Conservation (phyloP, 257 asterid species). For the Salvia miltiorrhiza region DNA sequence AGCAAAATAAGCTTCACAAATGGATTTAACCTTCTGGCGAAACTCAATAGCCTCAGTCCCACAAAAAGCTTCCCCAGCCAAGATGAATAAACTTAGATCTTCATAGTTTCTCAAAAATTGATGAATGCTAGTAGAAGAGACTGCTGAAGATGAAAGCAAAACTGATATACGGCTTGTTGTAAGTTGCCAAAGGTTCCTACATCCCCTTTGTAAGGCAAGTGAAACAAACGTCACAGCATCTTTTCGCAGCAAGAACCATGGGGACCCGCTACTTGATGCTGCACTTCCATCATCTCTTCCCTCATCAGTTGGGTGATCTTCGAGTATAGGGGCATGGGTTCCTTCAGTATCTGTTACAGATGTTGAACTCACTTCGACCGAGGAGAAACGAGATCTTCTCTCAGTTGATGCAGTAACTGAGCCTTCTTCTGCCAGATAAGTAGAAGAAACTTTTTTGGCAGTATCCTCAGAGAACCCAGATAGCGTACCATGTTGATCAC, state of each 20-base stretch:
- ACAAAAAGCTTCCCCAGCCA: conserved; percentile 98
- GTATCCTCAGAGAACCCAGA: conserved; percentile 31
- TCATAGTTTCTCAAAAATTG: conserved; percentile 93
- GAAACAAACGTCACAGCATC: conserved; percentile 81
- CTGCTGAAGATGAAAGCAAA: conserved; percentile 89
- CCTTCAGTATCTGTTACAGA: conserved; percentile 37
- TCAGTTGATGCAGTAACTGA: conserved; percentile 36
- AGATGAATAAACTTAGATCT: conserved; percentile 72
- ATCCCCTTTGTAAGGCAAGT: conserved; percentile 83
- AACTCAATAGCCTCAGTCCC: conserved; percentile 90
- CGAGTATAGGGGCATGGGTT: conserved; percentile 31
- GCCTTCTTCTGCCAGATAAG: conserved; percentile 37
- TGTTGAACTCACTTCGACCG: conserved; percentile 43
- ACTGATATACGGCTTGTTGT: conserved; percentile 93
- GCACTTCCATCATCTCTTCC: conserved; percentile 90
- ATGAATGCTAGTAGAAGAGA: conserved; percentile 83
- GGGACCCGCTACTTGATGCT: conserved; percentile 96
- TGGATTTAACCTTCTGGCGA: conserved; percentile 90
- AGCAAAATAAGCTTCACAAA: conserved; percentile 79
- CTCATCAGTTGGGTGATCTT: conserved; percentile 43
- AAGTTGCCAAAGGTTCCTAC: conserved; percentile 97
- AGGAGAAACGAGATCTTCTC: conserved; percentile 30
- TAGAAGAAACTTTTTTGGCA: conserved; percentile 39
- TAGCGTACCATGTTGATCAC: conserved; percentile 24
- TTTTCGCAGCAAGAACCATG: conserved; percentile 83